phyloP scores from a whole-genome alignment of 306 rosid genomes.

The Vigna trinervia region DNA sequence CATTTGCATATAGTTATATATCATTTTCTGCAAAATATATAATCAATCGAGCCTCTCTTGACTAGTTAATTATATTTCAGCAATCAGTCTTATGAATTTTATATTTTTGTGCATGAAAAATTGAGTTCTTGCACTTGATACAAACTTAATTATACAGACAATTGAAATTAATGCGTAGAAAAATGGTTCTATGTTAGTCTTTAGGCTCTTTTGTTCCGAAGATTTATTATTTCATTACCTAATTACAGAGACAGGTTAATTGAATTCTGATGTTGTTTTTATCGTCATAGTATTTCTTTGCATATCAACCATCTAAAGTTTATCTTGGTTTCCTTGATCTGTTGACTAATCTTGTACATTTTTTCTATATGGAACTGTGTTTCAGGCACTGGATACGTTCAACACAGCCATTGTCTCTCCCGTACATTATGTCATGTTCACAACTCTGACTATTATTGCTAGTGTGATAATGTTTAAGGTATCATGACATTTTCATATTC shows the following conservation, averaged over 20 bases:
- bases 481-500: constrained; percentile 33
- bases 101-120: neutral
- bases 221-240: neutral
- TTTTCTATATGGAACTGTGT: constrained; percentile 4
- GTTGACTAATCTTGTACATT: neutral
- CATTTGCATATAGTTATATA: too few relatives aligned
- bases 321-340: constrained; percentile 13
- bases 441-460: constrained; percentile 57
- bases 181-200: neutral
- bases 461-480: constrained; percentile 89
- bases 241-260: neutral
- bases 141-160: neutral
- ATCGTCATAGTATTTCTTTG: neutral
- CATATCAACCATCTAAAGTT: neutral
- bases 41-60: too few relatives aligned
- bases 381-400: constrained; percentile 71
- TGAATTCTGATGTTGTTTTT: neutral
- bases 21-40: too few relatives aligned
- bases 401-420: constrained; percentile 67
- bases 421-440: constrained; percentile 41
- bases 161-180: neutral
- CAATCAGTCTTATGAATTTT: neutral
- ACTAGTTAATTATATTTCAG: neutral
- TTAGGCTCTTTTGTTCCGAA: neutral
- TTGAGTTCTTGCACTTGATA: neutral